These are phyloP conservation scores for Fusarium proliferatum DNA, from an alignment of 2,329 filamentous ascomycete genomes.

Conservation along the genomic window DNA sequence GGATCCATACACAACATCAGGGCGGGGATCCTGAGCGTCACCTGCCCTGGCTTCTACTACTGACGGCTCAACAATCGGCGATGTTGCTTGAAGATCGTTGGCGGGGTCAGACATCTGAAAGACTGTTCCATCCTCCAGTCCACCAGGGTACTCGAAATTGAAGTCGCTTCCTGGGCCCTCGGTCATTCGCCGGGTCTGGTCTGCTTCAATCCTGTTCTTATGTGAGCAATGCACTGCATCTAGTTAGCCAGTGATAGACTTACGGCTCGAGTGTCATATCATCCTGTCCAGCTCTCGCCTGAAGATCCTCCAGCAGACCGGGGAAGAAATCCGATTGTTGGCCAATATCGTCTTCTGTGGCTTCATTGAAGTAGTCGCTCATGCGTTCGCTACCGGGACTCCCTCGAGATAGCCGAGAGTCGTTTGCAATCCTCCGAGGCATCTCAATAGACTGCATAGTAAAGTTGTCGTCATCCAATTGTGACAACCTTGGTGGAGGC, in stretches of 20 bases:
- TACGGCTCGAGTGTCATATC: slow-evolving; percentile 60
- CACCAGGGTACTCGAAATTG: slow-evolving; percentile 60
- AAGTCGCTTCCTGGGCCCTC: slow-evolving; percentile 63
- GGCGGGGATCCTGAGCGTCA: slow-evolving; percentile 21
- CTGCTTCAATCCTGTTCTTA: slow-evolving; percentile 52
- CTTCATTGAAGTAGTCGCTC: slow-evolving; percentile 62
- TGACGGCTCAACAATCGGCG: slow-evolving; percentile 39
- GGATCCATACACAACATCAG: slow-evolving; percentile 27
- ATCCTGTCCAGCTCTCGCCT: slow-evolving; percentile 52
- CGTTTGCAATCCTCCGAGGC: slow-evolving; percentile 61
- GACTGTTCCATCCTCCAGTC: slow-evolving; percentile 62
- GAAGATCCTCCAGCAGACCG: slow-evolving; percentile 57
- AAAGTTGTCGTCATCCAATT: slow-evolving; percentile 68
- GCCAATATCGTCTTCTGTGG: slow-evolving; percentile 54
- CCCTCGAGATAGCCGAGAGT: slow-evolving; percentile 60
- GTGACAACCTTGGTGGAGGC: slow-evolving; percentile 64
- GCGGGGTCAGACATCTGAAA: slow-evolving; percentile 58
- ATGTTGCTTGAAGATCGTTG: slow-evolving; percentile 44
- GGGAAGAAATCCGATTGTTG: slow-evolving; percentile 66
- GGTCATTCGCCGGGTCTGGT: slow-evolving; percentile 54
- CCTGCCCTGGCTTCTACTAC: slow-evolving; percentile 35
- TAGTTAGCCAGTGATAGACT: neutral
- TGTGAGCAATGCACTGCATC: slow-evolving; percentile 7
- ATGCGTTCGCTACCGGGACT: slow-evolving; percentile 65
- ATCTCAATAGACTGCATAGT: slow-evolving; percentile 71